Conservation (phyloP, 306 rosid species). For the Cercis canadensis region DNA sequence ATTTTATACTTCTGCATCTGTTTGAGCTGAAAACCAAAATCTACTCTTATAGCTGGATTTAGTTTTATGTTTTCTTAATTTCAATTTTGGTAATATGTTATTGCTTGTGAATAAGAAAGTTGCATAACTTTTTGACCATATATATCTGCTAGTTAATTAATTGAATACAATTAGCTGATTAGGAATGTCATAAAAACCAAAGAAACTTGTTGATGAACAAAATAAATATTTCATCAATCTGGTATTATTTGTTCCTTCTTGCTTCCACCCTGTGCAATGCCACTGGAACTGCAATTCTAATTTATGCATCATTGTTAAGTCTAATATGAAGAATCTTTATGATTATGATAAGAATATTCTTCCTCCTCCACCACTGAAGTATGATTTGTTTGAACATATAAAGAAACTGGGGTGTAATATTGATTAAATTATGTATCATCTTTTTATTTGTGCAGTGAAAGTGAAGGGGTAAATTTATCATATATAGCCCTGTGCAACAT, state of each 20-base stretch:
- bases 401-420: neutral
- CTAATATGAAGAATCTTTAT: neutral
- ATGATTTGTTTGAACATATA: neutral
- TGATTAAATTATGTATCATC: neutral
- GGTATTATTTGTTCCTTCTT: constrained; percentile 3
- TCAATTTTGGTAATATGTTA: neutral
- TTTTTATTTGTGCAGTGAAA: too few species aligned
- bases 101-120: neutral
- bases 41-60: neutral
- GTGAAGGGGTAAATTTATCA: too few species aligned
- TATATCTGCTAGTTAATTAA: constrained; percentile 4
- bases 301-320: neutral
- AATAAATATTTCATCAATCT: neutral
- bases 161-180: constrained; percentile 5
- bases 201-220: neutral
- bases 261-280: constrained; percentile 54
- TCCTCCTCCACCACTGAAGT: neutral
- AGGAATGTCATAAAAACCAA: neutral
- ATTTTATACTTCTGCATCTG: neutral
- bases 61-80: neutral
- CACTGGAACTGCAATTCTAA: neutral
- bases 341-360: neutral
- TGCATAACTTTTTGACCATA: neutral
- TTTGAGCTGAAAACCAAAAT: neutral
- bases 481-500: too few species aligned